These are phyloP conservation scores for Urtica urens DNA, from an alignment of 306 rosid genomes.

Conservation along the genomic window DNA sequence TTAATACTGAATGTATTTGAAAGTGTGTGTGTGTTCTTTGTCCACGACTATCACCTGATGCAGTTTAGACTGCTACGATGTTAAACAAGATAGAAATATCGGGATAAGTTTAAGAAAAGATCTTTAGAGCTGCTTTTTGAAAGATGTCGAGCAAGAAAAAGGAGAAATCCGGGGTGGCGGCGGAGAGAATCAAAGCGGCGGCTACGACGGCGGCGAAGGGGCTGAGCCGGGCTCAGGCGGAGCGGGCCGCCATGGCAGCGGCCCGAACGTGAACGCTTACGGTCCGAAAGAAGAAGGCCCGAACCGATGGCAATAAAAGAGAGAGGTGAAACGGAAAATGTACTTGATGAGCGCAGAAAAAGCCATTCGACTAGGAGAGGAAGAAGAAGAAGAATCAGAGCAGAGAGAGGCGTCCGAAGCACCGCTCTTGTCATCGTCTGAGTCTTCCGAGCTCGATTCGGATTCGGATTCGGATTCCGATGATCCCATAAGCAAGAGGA, in stretches of 20 bases:
- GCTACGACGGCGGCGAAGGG: constrained; percentile 91
- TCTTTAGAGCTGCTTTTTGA: too few relatives aligned
- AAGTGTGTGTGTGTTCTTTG: too few relatives aligned
- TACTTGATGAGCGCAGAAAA: constrained; percentile 96
- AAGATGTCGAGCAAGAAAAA: constrained; percentile 98
- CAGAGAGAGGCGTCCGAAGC: constrained; percentile 44
- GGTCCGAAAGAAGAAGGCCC: constrained; percentile 99
- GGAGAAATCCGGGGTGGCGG: constrained; percentile 90
- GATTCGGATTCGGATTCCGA: constrained; percentile 66
- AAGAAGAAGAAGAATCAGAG: constrained; percentile 69
- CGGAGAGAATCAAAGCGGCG: constrained; percentile 93
- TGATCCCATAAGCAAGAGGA: constrained; percentile 47
- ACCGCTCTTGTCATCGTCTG: constrained; percentile 70
- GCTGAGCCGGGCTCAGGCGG: constrained; percentile 96
- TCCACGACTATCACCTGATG: too few relatives aligned
- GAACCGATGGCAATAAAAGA: constrained; percentile 99
- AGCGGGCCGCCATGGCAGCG: constrained; percentile 85
- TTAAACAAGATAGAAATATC: too few relatives aligned
- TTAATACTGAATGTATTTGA: too few relatives aligned
- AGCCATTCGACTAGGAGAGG: constrained; percentile 79
- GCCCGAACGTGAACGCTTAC: constrained; percentile 92
- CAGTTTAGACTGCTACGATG: too few relatives aligned
- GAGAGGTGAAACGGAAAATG: constrained; percentile 98
- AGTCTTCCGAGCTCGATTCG: constrained; percentile 46
- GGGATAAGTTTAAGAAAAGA: too few relatives aligned